Base-by-base conservation (phyloP, 176 grass and related monocot genomes). In the Oryza glaberrima region DNA sequence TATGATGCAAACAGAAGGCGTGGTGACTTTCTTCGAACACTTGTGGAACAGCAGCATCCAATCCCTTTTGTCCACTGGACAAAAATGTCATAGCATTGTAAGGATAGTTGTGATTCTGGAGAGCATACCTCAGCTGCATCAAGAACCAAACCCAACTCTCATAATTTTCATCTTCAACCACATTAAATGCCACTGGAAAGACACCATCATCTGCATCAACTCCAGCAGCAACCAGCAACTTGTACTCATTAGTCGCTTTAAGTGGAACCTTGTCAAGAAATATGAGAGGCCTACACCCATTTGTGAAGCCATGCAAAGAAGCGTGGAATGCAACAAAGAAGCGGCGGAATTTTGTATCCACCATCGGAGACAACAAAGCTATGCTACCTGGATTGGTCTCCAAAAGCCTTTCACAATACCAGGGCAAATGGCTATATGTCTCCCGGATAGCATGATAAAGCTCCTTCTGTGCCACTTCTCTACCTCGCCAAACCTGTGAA, bases 321-420 rank as follows among this genome's bases (percentile, higher is more conserved):
- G 96, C 96, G 88, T 98, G 89, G 77, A 98, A 98, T 69, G 96
- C 86, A 68, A 98, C 91, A 81, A 95, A 98, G 80, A 98, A 93
- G 46, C 95, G 95, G 73, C 96, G 93, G 38, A 94, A 97, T 66
- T 95, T 95, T 45, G 96, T 92, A 84, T 98, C 96, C 49, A 87
- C 82, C 40, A 92, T 86, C 7, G 88, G 86, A 61, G 89, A 95
- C 36, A 98, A 69, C 49, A 94, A 68, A 58, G 93, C 93, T 77
- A 93, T 87, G 87, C 96, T 98, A 49, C 96, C 96, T 40, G 96
- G 93, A 74, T 98, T 98, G 30, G 96, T 89, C 85, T 98, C 91
- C 36, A 92, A 77, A 90, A 98, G 91, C 41, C 88, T 92, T 65
- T 98, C 93, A 71, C 81, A 91, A 82, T 94, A 98, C 93, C 93